A percentile compares a stretch with the other conserved stretches of the same genome.
phyloP scores from a whole-genome alignment of 805 yeast species.

The Candida koratica region DNA sequence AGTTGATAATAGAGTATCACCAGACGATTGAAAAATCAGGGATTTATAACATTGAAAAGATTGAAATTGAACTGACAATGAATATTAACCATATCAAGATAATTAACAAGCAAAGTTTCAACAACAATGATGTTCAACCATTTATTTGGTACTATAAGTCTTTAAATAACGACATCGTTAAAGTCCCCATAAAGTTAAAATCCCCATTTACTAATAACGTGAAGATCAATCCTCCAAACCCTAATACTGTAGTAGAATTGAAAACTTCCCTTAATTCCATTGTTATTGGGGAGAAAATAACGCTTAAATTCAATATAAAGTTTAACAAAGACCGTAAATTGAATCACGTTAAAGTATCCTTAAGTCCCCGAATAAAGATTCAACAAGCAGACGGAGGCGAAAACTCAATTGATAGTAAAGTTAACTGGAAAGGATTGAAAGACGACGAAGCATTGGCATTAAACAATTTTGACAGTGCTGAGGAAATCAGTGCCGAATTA shows the following conservation, averaged over 20 bases:
- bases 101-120: constrained; percentile 11
- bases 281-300: constrained; percentile 30
- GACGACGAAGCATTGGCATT: constrained; percentile 38
- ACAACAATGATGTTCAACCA: not conserved
- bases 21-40: constrained; percentile 24
- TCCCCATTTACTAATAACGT: constrained; percentile 13
- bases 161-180: constrained; percentile 1
- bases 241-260: constrained; percentile 19
- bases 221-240: constrained; percentile 23
- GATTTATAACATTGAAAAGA: constrained; percentile 16
- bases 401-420: constrained; percentile 15
- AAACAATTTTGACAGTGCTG: constrained; percentile 13
- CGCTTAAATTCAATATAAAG: constrained; percentile 19
- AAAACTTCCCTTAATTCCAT: constrained; percentile 13
- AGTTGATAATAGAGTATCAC: constrained; percentile 19
- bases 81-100: constrained; percentile 6
- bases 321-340: constrained; percentile 16
- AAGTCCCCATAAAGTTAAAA: constrained; percentile 8
- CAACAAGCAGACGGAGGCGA: constrained; percentile 2
- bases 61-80: constrained; percentile 16
- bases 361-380: constrained; percentile 21
- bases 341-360: constrained; percentile 18
- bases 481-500: constrained; percentile 11
- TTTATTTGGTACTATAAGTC: constrained; percentile 10
- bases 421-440: constrained; percentile 34